Conservation (phyloP, 306 rosid species). For the Trifolium subterraneum region DNA sequence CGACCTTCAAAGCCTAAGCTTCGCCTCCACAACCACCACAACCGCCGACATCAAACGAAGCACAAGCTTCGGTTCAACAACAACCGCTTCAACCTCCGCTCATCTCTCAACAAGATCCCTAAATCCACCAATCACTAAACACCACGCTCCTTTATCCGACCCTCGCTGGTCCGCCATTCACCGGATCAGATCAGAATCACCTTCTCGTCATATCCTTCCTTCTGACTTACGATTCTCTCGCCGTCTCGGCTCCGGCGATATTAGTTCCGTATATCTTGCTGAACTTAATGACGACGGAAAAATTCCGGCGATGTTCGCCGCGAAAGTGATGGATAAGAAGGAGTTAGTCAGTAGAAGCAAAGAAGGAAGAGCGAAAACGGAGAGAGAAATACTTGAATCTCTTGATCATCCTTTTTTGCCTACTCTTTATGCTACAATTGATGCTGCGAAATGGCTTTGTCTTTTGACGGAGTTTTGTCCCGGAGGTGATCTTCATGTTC, state of each 20-base stretch:
- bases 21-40: conserved; percentile 71
- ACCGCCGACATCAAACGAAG: conserved; percentile 66
- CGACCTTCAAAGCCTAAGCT: conserved; percentile 79
- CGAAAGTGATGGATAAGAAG: conserved; percentile 88
- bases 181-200: conserved; percentile 75
- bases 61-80: conserved; percentile 74
- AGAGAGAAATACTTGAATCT: conserved; percentile 69
- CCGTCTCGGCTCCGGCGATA: conserved; percentile 83
- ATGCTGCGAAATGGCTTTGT: conserved; percentile 70
- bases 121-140: conserved; percentile 37
- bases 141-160: conserved; percentile 69
- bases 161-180: conserved; percentile 72
- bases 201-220: conserved; percentile 54
- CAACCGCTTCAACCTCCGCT: conserved; percentile 68
- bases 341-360: conserved; percentile 71
- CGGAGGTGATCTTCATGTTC: conserved; percentile 87
- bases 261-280: conserved; percentile 72
- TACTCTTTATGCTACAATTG: conserved; percentile 77
- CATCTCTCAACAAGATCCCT: conserved; percentile 36
- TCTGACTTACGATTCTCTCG: conserved; percentile 71
- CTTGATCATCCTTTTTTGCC: conserved; percentile 82
- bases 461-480: conserved; percentile 83
- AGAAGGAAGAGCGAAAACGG: conserved; percentile 81
- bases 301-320: conserved; percentile 58
- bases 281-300: conserved; percentile 53